Evolutionary conservation across 2,329 filamentous ascomycete species (phyloP), one percentile per base, ranked within the genome.

Genomic region (Eutypa lata): DNA sequence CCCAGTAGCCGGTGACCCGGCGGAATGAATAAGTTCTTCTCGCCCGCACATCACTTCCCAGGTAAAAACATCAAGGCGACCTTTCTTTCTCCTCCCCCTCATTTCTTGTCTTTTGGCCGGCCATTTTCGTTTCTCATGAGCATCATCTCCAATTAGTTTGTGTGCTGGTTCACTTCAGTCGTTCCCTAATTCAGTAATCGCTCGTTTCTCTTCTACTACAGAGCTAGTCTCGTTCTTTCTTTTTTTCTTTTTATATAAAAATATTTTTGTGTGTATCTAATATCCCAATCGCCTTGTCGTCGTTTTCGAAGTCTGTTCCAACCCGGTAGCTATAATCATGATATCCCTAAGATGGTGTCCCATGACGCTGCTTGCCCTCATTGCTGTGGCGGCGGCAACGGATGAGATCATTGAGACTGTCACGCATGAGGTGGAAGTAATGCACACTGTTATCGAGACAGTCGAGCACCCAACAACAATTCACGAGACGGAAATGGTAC

Each of bases 151-250:
- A 31, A 31, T 38, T 38, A 4, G 35, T 38, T 38, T 18, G 35
- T 45, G 42, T 45, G 42, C 42, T 45, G 42, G 42, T 45, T 45
- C 42, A 45, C 42, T 45, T 45, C 22, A 16, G 22, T 45, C 42
- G 21, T 45, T 45, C 21, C n/a, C 22, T 45, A 45, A 11, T 45
- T 22, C 42, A 45, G 42, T 28, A 45, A 45, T n/a, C 22, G 21
- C 8, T 45, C 3, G 22, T 45, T 42, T 45, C 42, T 24, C 22
- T 45, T 45, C 42, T 2, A 26, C 21, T 7, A 28, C 26, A 45
- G 42, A 45, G 42, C 42, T 21, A 45, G 42, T 45, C 42, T 45
- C 42, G 16, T 24, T 45, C 42, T 16, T 14, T 45, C 22, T n/a
- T 24, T 18, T 8, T 7, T 38, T 38, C n/a, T 38, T 16, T 38